Evolutionary conservation across 1,284 basidiomycete genomes (phyloP), one percentile per base, ranked within the genome.

Genomic region (Malassezia vespertilionis): DNA sequence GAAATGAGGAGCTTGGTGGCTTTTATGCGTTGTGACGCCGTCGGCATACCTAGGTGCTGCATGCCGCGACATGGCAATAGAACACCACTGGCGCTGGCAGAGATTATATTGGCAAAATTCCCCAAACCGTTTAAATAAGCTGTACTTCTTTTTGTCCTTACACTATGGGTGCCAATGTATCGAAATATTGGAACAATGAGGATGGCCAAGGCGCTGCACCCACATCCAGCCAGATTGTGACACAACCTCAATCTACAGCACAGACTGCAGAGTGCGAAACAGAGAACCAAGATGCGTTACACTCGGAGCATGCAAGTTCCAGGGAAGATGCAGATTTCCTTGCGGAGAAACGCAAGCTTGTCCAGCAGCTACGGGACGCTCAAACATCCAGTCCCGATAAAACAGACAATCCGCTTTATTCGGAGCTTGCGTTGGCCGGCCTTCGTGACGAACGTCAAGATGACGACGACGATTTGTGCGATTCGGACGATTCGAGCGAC

Each of bases 401-500:
- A 12, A 12, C 8, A 7, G 26, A 28, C 26, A 12, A 28, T 7
- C 12, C 12, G 26, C 26, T 28, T 7, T 12, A 12, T 28, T 8
- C 8, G 7, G 26, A 28, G 12, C 26, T 28, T 12, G 12, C 7
- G 12, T 7, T 8, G 26, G 26, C 26, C 7, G 26, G 28, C n/a
- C 37, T 39, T 3, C 37, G 23, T 2, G 37, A 18, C 17, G 24
- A 39, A 21, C 12, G 15, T 10, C 2, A 11, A 7, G 2, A 39
- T 2, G 21, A 26, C n/a, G 20, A 17, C 10, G 2, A 33, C 1
- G 49, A 40, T 8, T 30, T 22, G 4, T 32, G 38, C 22, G 23
- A 33, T 23, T 38, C 33, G 18, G 30, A 32, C 33, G 36, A 46
- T 4, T 44, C 42, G 4, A 21, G 27, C 7, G 40, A n/a, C n/a